These are phyloP conservation scores for Didymella pinodella DNA, from an alignment of 2,329 filamentous ascomycete species.

Conservation along the genomic window DNA sequence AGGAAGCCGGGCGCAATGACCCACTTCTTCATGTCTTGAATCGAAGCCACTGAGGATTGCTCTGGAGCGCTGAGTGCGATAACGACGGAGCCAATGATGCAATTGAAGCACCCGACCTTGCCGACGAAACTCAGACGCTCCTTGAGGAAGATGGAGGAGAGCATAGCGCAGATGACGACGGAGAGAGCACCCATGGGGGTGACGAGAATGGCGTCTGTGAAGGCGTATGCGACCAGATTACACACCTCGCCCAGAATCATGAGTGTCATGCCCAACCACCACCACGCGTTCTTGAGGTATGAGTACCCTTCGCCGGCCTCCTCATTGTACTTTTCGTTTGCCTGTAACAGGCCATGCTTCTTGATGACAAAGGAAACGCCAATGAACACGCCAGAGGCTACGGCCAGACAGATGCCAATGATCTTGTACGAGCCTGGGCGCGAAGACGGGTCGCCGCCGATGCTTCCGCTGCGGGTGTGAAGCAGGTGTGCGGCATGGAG, in stretches of 20 bases:
- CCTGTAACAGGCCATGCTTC: conserved; percentile 87
- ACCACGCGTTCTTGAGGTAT: conserved; percentile 92
- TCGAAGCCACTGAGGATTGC: conserved; percentile 83
- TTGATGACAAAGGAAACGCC: conserved; percentile 95
- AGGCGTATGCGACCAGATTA: conserved; percentile 97
- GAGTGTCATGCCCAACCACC: conserved; percentile 95
- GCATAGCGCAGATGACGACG: conserved; percentile 88
- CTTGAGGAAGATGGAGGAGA: conserved; percentile 95
- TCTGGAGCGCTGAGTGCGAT: conserved; percentile 93
- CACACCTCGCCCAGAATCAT: conserved; percentile 98
- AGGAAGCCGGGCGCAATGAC: conserved; percentile 89
- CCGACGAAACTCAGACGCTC: conserved; percentile 94
- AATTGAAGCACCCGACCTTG: conserved; percentile 94
- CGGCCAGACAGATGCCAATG: conserved; percentile 83
- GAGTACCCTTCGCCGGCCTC: conserved; percentile 96
- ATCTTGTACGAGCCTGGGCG: conserved; percentile 76
- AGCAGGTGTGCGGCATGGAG: conserved; percentile 53
- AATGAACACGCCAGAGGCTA: conserved; percentile 90
- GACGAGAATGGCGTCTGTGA: conserved; percentile 94
- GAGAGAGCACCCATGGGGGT: conserved; percentile 90
- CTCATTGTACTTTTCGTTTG: conserved; percentile 96
- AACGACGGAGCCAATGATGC: conserved; percentile 89
- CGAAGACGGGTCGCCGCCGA: conserved; percentile 36
- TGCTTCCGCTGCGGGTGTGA: conserved; percentile 55
- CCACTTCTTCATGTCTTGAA: conserved; percentile 90